Conservation (phyloP, 2,329 filamentous ascomycete genomes). For the Claviceps cyperi region DNA sequence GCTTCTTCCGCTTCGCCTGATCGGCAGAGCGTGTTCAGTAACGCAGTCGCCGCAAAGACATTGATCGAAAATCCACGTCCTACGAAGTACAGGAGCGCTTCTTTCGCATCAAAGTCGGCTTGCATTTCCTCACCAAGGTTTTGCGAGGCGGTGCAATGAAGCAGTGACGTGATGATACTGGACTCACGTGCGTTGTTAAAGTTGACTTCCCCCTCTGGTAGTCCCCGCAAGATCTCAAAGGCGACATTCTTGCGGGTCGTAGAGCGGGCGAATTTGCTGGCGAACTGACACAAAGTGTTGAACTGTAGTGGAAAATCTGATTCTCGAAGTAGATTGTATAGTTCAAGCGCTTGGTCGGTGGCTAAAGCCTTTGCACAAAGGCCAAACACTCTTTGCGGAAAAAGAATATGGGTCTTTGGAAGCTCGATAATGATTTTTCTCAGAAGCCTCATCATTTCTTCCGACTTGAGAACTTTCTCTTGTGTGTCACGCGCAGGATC, state of each 20-base stretch:
- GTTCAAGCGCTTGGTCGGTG: constrained; percentile 16
- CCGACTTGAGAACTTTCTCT: constrained; percentile 13
- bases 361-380: constrained; percentile 17
- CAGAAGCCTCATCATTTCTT: constrained; percentile 16
- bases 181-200: constrained; percentile 32
- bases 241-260: constrained; percentile 26
- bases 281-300: constrained; percentile 34
- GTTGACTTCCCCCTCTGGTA: constrained; percentile 25
- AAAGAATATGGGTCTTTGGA: constrained; percentile 16
- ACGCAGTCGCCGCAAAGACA: constrained; percentile 45
- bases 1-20: constrained; percentile 24
- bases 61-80: constrained; percentile 49
- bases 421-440: constrained; percentile 16
- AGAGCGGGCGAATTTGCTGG: constrained; percentile 27
- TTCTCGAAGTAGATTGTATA: constrained; percentile 22
- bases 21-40: constrained; percentile 57
- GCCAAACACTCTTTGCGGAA: constrained; percentile 26
- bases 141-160: constrained; percentile 22
- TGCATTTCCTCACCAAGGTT: constrained; percentile 7
- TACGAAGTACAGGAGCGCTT: constrained; percentile 30
- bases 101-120: constrained; percentile 16
- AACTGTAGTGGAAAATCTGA: constrained; percentile 19
- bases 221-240: constrained; percentile 24
- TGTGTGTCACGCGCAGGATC: constrained; percentile 7
- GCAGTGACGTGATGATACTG: constrained; percentile 44